Percentiles rank a stretch among this genome's conserved stretches.
Evolutionary conservation across 208 protist genomes (phyloP).

Genomic region (Angomonas deanei): DNA sequence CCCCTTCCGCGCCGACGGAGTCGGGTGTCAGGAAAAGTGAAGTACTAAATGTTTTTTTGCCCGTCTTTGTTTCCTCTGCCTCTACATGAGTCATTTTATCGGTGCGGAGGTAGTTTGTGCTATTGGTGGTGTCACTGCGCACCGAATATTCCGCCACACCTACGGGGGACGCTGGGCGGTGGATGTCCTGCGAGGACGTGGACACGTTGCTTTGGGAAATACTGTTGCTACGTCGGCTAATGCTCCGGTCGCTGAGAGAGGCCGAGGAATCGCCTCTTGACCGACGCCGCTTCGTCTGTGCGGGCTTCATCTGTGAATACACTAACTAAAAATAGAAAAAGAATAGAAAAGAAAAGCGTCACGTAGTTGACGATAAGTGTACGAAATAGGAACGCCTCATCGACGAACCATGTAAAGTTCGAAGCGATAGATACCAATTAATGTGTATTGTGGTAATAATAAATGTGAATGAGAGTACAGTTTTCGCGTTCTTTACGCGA

Average conservation of each 20-base stretch:
- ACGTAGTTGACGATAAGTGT: too few relatives aligned
- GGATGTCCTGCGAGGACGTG: not conserved
- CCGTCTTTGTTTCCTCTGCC: not conserved
- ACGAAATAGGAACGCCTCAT: too few relatives aligned
- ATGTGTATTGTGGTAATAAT: too few relatives aligned
- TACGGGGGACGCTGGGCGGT: not conserved
- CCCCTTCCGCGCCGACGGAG: slow-evolving; percentile 20
- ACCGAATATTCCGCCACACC: not conserved
- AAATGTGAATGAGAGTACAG: not conserved
- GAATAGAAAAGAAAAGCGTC: too few relatives aligned
- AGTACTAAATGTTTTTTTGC: slow-evolving; percentile 3
- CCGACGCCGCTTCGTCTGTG: not conserved
- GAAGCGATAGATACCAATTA: too few relatives aligned
- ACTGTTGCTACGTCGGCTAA: not conserved
- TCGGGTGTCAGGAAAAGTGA: slow-evolving; percentile 11
- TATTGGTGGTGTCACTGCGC: not conserved
- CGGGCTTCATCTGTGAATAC: too few relatives aligned
- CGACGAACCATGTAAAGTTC: too few relatives aligned
- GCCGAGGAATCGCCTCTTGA: not conserved
- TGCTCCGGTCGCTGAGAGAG: not conserved
- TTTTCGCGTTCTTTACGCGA: not conserved
- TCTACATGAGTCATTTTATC: not conserved
- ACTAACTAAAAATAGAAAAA: too few relatives aligned
- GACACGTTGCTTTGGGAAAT: too few relatives aligned
- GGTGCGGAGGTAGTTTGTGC: not conserved